Base-by-base conservation (phyloP, 1,284 basidiomycete genomes). In the Phylloporus gajari region DNA sequence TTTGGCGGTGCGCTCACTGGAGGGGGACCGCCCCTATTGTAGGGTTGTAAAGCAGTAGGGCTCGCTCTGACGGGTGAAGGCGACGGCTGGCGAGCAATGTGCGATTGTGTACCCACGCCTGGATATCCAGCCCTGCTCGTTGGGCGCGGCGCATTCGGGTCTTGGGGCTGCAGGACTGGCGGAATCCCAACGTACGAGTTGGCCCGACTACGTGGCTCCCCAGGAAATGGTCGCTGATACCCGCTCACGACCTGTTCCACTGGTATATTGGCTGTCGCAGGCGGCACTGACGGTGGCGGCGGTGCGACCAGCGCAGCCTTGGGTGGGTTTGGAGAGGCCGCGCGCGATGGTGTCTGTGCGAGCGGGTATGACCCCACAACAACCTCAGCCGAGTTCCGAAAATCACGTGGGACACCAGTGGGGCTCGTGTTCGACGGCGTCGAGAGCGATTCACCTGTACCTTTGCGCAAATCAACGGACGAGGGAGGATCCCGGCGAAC, bases 221-320 rank as follows among this genome's bases (percentile, higher is more conserved):
- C 95, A 3, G 96, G 97, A 82, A 98, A 90, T 1, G 93, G 91
- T 78, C 97, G 95, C 25, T 92, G 90, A 78, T 98, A 98, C 74
- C 91, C 88, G 8, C 86, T 87, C 15, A 97, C 82, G 3, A 97
- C 92, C n/a, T 93, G 89, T 76, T 95, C 93, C 9, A 90, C 88
- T 0, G 90, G 86, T 12, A 87, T 80, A 68, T 90, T 86, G 15
- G 92, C 87, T 5, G 85, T 81, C 4, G 85, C 74, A 0, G 87
- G 74, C 0, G 79, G 74, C 9, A 79, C 62, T 17, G 77, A 76
- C 6, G 78, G 82, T 58, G 88, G 86, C 1, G 84, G 79, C 1
- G 81, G 94, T 42, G 90, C 83, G 91, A 95, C 96, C 81, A 97
- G 91, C 3, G 89, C 93, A 3, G 94, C 90, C 23, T 86, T 91